Conservation (phyloP, 257 asterid genomes). For the Linaria vulgaris region DNA sequence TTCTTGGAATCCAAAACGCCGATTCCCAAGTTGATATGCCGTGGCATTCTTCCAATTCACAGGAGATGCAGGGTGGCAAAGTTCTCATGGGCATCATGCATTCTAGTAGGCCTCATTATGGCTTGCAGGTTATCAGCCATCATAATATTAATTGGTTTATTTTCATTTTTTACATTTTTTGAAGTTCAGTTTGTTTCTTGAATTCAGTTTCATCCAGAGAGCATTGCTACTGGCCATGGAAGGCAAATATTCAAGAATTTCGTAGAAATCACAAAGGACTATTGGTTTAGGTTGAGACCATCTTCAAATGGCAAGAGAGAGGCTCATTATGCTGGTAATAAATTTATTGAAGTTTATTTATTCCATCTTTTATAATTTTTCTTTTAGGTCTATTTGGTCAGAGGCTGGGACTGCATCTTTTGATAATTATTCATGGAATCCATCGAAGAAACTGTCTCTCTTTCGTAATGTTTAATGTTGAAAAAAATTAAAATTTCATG, state of each 20-base stretch:
- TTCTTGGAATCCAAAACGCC: constrained; percentile 39
- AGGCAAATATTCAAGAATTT: constrained; percentile 84
- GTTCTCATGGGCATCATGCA: constrained; percentile 98
- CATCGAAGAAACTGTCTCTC: no score
- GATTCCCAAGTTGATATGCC: constrained; percentile 33
- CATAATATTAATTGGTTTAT: constrained; percentile 6
- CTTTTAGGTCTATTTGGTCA: background rate
- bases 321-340: constrained; percentile 60
- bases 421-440: no score
- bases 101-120: constrained; percentile 84
- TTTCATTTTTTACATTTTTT: background rate
- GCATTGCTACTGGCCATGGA: constrained; percentile 84
- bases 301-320: constrained; percentile 45
- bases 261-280: constrained; percentile 75
- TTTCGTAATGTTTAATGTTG: no score
- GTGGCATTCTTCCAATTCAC: constrained; percentile 37
- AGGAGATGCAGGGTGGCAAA: constrained; percentile 38
- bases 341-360: constrained; percentile 13
- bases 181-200: constrained; percentile 21
- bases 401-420: no score
- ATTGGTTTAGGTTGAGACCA: constrained; percentile 67
- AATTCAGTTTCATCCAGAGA: constrained; percentile 93
- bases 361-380: background rate
- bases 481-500: no score
- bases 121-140: constrained; percentile 70